Base-by-base conservation (phyloP, 805 yeast genomes). In the Diddensiella santjacobensis region DNA sequence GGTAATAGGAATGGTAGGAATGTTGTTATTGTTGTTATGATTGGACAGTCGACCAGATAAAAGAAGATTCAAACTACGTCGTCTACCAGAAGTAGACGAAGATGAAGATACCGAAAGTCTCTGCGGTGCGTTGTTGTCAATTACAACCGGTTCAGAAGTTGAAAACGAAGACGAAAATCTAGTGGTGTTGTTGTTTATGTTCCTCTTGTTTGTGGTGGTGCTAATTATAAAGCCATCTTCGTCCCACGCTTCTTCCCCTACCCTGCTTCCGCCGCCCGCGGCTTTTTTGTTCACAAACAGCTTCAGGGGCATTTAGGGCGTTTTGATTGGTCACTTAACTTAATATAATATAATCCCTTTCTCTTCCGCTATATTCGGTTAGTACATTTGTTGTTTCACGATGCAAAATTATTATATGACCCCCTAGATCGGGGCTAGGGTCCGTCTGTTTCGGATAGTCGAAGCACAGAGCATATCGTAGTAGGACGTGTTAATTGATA, bases 271-370 rank as follows among this genome's bases (percentile, higher is more conserved):
- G n/a, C n/a, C n/a, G n/a, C n/a, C n/a, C n/a, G 13, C 31, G 31
- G 11, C 31, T 13, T 26, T 26, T 26, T 8, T 35, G 38, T 35
- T 35, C 8, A 6, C 15, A 15, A 35, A 35, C 10, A 35, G 38
- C 15, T 35, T 35, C 10, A 35, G 38, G 18, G 38, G 38, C 38
- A 35, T 35, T n/a, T n/a, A n/a, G n/a, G n/a, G n/a, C n/a, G n/a
- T n/a, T n/a, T n/a, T n/a, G n/a, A n/a, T n/a, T n/a, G n/a, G n/a
- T n/a, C n/a, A n/a, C n/a, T n/a, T n/a, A n/a, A n/a, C n/a, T n/a
- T n/a, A n/a, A n/a, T n/a, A n/a, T n/a, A n/a, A n/a, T n/a, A n/a
- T n/a, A n/a, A n/a, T n/a, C n/a, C n/a, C n/a, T n/a, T n/a, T n/a
- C n/a, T n/a, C n/a, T n/a, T n/a, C n/a, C n/a, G n/a, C n/a, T n/a